These are phyloP conservation scores for Quercus wislizeni DNA, from an alignment of 306 rosid species.

Conservation along the genomic window DNA sequence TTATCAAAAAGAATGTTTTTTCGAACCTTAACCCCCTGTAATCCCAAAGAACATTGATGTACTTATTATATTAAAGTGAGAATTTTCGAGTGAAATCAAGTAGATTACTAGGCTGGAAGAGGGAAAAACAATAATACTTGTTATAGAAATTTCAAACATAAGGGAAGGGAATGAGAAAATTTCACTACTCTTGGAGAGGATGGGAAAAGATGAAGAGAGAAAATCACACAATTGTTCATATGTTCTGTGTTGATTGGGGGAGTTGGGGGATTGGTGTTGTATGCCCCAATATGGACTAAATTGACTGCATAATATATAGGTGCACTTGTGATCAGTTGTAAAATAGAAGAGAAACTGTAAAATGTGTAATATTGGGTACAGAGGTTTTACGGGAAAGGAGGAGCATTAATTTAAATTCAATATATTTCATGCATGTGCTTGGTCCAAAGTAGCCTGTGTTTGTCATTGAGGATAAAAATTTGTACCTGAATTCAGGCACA, in stretches of 20 bases:
- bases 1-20: background rate
- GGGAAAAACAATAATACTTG: too few species aligned
- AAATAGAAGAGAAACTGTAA: background rate
- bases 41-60: background rate
- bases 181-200: background rate
- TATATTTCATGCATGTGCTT: background rate
- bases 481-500: background rate
- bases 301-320: background rate
- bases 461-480: background rate
- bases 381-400: background rate
- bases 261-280: background rate
- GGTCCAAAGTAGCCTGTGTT: background rate
- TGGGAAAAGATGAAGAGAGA: background rate
- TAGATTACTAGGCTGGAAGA: background rate
- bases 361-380: background rate
- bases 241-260: background rate
- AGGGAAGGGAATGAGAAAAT: too few species aligned
- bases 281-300: background rate
- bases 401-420: background rate
- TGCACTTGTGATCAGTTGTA: background rate
- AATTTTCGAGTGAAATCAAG: background rate
- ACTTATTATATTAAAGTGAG: background rate
- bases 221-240: background rate
- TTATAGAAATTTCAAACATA: too few species aligned
- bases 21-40: background rate